Evolutionary conservation across 352 stramenopile genomes (phyloP), one percentile per base, ranked within the genome.

Genomic region (Globisporangium mamillatum): DNA sequence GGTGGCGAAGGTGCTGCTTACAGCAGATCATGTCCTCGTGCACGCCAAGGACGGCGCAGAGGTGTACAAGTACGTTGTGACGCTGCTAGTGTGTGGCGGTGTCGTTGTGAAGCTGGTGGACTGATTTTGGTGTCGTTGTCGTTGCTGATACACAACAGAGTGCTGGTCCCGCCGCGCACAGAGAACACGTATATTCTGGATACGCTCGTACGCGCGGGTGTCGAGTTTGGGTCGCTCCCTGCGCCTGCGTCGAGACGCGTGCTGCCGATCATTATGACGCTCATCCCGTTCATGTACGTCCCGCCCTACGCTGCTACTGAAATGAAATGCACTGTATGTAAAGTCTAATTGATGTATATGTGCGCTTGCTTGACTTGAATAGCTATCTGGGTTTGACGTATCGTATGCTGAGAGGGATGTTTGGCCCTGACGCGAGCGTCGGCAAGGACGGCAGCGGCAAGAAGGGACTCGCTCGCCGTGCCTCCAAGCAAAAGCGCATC

Each of bases 371-470:
- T 58, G 14, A 60, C 25, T 53, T n/a, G 22, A 34, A 34, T 32
- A 89, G 79, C n/a, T 95, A 95, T 71, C 71, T 95, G 54, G 86
- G 80, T 7, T 75, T 95, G 41, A 95, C 86, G 10, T 95, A 95
- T 69, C 86, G 86, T 44, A 94, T 95, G 86, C 72, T 95, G 22
- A 75, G 81, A 20, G 75, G 79, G 0, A 86, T 95, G 66, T 90
- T 88, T 64, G 75, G 80, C 16, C 65, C 71, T 9, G 73, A 63
- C 29, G 75, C 76, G 3, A 72, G 82, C 50, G 79, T 94, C 16
- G 88, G 78, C 57, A 94, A 93, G 60, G 84, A 94, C 64, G 86
- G 81, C 22, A 80, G 70, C 24, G 79, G 80, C 61, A 90, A 90
- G 61, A 75, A 76, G 52, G 70, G 73, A 0, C 74, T 78, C 6